Evolutionary conservation across 306 rosid species (phyloP).

Genomic region (Pachyrhizus erosus): DNA sequence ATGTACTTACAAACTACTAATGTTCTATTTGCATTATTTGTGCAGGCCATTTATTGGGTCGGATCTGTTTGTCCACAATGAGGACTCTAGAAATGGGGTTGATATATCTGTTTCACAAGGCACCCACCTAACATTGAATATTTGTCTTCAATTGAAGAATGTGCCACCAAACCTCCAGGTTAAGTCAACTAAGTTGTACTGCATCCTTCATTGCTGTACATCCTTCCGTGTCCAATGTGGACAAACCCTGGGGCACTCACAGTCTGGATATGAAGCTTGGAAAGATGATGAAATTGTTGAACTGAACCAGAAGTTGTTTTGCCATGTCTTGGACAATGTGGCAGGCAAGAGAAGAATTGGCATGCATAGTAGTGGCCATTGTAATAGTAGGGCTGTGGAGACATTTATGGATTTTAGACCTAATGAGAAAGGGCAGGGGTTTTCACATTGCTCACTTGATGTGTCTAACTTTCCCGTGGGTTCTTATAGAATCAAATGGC

Average conservation of each 20-base stretch:
- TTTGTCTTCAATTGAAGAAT: conserved; percentile 69
- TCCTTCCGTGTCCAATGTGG: background rate
- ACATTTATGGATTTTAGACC: conserved; percentile 50
- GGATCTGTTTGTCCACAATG: conserved; percentile 55
- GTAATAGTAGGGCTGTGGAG: conserved; percentile 34
- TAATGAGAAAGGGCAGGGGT: conserved; percentile 69
- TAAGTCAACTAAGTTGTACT: conserved; percentile 46
- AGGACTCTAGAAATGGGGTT: conserved; percentile 38
- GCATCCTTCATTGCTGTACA: conserved; percentile 39
- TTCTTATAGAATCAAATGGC: conserved; percentile 69
- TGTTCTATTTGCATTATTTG: conserved; percentile 22
- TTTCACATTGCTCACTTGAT: conserved; percentile 71
- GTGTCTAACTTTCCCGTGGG: conserved; percentile 65
- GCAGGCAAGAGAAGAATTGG: conserved; percentile 13
- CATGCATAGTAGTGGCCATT: background rate
- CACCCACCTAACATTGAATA: conserved; percentile 58
- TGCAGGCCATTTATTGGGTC: conserved; percentile 65
- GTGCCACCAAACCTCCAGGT: conserved; percentile 39
- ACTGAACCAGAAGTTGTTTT: conserved; percentile 25
- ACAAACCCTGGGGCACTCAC: background rate
- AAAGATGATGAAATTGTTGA: conserved; percentile 7
- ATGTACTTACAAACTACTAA: background rate
- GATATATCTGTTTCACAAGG: conserved; percentile 50
- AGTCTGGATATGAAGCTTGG: conserved; percentile 16
- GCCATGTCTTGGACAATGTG: conserved; percentile 47